Evolutionary conservation across 768 basidiomycete genomes (phyloP), one percentile per base, ranked within the genome.

Genomic region (Serendipita sp.): DNA sequence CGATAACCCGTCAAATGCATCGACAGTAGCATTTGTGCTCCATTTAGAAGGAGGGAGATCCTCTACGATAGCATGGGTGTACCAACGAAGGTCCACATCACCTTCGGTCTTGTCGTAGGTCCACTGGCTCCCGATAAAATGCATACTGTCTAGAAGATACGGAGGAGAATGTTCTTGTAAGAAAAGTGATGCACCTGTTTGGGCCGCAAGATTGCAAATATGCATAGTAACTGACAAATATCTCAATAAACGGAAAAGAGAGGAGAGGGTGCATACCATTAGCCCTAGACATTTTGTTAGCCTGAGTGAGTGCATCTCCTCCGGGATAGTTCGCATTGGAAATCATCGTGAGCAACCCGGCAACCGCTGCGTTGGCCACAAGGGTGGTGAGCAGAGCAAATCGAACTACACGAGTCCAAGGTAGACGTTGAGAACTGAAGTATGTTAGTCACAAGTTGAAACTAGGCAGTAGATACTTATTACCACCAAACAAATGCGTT

Each of bases 131-230:
- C 30, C 44, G 11, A 67, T 2, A 16, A 65, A 56, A 47, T 65
- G 16, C 67, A 66, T 58, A 3, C 70, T 58, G 44, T 56, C 30
- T 63, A 76, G 71, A 41, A 41, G 5, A 63, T 79, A 79, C 1
- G 91, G 87, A 0, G 80, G 78, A 0, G 85, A 74, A 64, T 86
- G 76, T 23, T 81, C 78, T 45, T 90, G 88, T 23, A 84, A 82
- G 78, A 97, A 96, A 63, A 93, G 83, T 0, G 91, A 88, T 2
- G 91, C 89, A 2, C 96, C 95, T 0, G 87, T 91, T 73, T 95
- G 93, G 1, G 90, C 85, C 0, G 89, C 88, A 48, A 91, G 81
- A 67, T 94, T 89, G 62, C 83, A 85, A 48, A 96, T 83, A 70
- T 94, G 88, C 2, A 95, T 81, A 65, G 85, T 82, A 44, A 83